Percentiles rank a stretch among this genome's conserved stretches.
Conservation (phyloP, 1,284 basidiomycete species). For the Sporisorium iseilematis-ciliati region DNA sequence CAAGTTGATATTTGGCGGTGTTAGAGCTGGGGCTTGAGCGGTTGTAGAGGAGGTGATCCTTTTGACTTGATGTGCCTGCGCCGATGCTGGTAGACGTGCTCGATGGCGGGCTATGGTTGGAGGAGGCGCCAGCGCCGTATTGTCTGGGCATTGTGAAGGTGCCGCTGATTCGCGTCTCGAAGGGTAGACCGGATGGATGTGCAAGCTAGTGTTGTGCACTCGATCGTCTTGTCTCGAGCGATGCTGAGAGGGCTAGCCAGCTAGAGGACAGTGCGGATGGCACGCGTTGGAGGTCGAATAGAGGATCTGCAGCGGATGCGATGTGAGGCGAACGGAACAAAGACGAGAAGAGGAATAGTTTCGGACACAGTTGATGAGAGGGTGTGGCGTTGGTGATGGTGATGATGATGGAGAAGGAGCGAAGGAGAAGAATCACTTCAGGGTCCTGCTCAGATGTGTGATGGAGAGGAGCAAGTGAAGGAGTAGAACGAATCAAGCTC, state of each 20-base stretch:
- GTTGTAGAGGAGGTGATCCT: conserved; percentile 20
- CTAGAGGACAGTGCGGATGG: conserved; percentile 1
- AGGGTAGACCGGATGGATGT: too few species aligned
- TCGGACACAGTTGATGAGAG: too few species aligned
- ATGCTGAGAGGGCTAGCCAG: background rate
- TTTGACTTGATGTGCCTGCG: conserved; percentile 17
- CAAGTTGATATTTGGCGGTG: conserved; percentile 34
- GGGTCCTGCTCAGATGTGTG: too few species aligned
- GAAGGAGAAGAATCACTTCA: too few species aligned
- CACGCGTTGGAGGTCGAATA: too few species aligned
- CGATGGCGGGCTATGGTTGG: conserved; percentile 30
- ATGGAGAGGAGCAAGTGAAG: too few species aligned
- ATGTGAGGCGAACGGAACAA: too few species aligned
- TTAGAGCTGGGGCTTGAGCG: conserved; percentile 8
- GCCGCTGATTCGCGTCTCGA: background rate
- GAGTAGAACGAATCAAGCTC: too few species aligned
- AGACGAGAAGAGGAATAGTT: too few species aligned
- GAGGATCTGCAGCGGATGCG: too few species aligned
- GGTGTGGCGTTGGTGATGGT: too few species aligned
- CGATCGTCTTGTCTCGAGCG: background rate
- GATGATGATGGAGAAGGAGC: too few species aligned
- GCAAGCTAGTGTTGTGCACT: background rate
- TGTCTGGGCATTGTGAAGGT: conserved; percentile 21
- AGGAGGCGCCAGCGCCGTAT: conserved; percentile 28
- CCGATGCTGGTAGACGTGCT: conserved; percentile 40